Evolutionary conservation across 2,329 filamentous ascomycete genomes (phyloP).

Genomic region (Parascedosporium putredinis): DNA sequence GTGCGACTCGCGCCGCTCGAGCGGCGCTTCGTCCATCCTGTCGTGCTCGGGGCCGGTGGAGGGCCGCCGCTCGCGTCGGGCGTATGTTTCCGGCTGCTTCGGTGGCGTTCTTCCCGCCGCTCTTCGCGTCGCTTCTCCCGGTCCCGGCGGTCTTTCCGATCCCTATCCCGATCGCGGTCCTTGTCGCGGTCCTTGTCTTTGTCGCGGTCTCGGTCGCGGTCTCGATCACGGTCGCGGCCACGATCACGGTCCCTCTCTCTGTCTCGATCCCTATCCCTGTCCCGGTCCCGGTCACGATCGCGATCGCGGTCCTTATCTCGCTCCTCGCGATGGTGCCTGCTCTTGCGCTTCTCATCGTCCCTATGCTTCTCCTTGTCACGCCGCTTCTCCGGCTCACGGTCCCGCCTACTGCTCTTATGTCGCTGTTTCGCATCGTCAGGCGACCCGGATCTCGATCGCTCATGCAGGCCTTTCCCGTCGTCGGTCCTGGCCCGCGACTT

Average conservation of each 20-base stretch:
- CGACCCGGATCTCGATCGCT: conserved; percentile 56
- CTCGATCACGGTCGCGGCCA: conserved; percentile 27
- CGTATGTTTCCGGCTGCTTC: conserved; percentile 21
- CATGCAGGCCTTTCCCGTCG: conserved; percentile 31
- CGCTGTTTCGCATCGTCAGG: conserved; percentile 46
- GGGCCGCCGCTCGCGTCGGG: conserved; percentile 11
- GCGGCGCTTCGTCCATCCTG: no score
- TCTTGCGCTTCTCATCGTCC: conserved; percentile 26
- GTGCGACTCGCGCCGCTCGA: conserved; percentile 25
- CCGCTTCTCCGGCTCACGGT: conserved; percentile 37
- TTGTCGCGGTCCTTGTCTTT: conserved; percentile 23
- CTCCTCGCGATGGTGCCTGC: conserved; percentile 1
- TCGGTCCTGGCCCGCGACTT: conserved; percentile 24
- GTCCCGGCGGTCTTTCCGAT: conserved; percentile 16
- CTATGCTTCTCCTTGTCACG: conserved; percentile 28
- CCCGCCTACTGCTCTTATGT: conserved; percentile 49
- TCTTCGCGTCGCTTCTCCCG: conserved; percentile 25
- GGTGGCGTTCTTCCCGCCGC: conserved; percentile 27
- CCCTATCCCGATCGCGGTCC: conserved; percentile 20
- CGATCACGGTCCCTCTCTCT: no score
- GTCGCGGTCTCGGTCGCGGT: conserved; percentile 19
- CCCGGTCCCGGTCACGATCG: conserved; percentile 22
- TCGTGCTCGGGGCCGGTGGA: background rate
- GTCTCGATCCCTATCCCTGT: conserved; percentile 27
- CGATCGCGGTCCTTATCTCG: conserved; percentile 8